These are phyloP conservation scores for Boletus patriciae DNA, from an alignment of 768 basidiomycete species.

Conservation along the genomic window DNA sequence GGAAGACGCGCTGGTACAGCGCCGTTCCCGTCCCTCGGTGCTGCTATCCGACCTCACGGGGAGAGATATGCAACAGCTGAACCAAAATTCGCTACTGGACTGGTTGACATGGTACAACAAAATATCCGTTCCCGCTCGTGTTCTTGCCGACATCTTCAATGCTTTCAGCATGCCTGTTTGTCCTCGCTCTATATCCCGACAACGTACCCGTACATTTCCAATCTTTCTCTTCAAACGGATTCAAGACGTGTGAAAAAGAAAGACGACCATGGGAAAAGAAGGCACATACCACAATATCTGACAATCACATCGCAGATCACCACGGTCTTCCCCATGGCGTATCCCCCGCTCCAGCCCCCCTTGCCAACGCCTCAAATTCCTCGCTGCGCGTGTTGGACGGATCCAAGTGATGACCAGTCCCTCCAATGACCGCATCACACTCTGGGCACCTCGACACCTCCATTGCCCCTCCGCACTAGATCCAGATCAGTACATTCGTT, in stretches of 20 bases:
- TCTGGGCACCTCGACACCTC: constrained; percentile 52
- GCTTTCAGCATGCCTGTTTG: too few species aligned
- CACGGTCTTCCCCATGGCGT: constrained; percentile 33
- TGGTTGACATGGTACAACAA: too few species aligned
- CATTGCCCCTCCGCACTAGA: constrained; percentile 61
- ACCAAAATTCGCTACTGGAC: too few species aligned
- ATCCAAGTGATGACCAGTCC: constrained; percentile 42
- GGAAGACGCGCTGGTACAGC: too few species aligned
- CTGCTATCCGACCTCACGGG: too few species aligned
- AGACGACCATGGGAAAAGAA: background rate
- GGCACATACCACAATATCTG: background rate
- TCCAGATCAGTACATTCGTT: constrained; percentile 1
- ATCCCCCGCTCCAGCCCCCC: constrained; percentile 25
- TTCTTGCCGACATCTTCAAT: too few species aligned
- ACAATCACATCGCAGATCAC: constrained; percentile 1
- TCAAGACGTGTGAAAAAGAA: too few species aligned
- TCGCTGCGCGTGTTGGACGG: constrained; percentile 43
- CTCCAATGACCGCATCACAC: constrained; percentile 56
- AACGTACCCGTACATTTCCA: background rate
- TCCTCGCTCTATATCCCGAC: too few species aligned
- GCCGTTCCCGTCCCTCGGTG: too few species aligned
- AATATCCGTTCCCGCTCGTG: too few species aligned
- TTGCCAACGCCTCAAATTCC: constrained; percentile 50
- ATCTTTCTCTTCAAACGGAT: background rate
- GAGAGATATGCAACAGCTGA: too few species aligned